Base-by-base conservation (phyloP, 176 grass and related monocot species). In the Zea luxurians region DNA sequence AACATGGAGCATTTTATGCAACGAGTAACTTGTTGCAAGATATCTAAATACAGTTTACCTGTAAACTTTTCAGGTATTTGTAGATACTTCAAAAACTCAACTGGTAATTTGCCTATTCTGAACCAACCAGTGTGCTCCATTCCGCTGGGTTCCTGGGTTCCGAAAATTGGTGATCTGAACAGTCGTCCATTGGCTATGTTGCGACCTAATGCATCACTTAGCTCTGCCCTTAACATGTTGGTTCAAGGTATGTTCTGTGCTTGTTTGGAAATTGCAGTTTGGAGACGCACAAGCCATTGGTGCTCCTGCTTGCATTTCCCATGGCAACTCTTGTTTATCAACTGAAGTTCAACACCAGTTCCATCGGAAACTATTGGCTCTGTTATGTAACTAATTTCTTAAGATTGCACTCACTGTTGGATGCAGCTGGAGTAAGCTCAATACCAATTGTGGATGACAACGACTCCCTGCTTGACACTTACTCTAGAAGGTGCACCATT, bases 381-480 rank as follows among this genome's bases (percentile, higher is more conserved):
- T 66, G 49, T 45, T 45, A 13, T 70, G 53, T 71, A 61, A 8
- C 15, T 4, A 71, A 59, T 59, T 15, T 38, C 27, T 93, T 71
- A 75, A 10, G 34, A 41, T 38, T 63, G 11, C 48, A 27, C 50
- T 20, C 73, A 86, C 64, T 34, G 37, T 92, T 83, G 54, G 16
- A 44, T 89, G 55, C 81, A 99, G 96, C 90, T 87, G 83, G 84
- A 79, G 90, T 99, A 57, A 96, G 96, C 72, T 93, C 96, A 79
- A 89, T 99, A 90, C 84, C 96, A 16, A 93, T 99, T 35, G 92
- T 99, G 67, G 96, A 99, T 84, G 96, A 99, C 20, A 96, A 93
- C 63, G 92, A 96, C 46, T 90, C 92, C 2, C 88, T 99, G 61
- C 64, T 99, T 57, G 96, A 99, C 68, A 96, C 84, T 61, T 99